phyloP scores from a whole-genome alignment of 2,329 filamentous ascomycete species.

The Fonsecaea pugnacius region DNA sequence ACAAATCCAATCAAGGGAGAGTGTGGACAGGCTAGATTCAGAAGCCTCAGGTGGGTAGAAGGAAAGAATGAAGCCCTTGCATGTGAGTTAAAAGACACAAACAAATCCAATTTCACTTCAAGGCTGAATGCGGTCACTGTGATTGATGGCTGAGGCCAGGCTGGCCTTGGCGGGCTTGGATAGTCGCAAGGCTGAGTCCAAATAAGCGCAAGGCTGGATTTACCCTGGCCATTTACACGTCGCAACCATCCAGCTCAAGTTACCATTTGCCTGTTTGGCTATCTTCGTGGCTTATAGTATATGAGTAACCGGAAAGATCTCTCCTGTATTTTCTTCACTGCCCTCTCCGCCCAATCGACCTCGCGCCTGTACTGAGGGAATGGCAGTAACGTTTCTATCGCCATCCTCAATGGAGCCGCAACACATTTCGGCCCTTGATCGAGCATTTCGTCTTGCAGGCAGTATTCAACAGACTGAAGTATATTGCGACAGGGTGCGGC shows the following conservation, averaged over 20 bases:
- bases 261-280: background rate
- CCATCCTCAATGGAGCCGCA: conserved; percentile 38
- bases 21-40: background rate
- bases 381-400: conserved; percentile 33
- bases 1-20: background rate
- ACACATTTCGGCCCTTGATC: conserved; percentile 28
- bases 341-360: conserved; percentile 24
- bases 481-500: conserved; percentile 41
- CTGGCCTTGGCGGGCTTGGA: conserved; percentile 24
- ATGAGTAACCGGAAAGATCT: conserved; percentile 27
- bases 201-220: background rate
- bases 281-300: conserved; percentile 17
- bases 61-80: background rate
- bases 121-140: background rate
- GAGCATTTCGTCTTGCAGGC: conserved; percentile 37
- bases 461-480: conserved; percentile 45
- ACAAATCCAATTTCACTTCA: background rate
- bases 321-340: conserved; percentile 19
- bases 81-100: background rate
- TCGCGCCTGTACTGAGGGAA: conserved; percentile 22
- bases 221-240: background rate
- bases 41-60: background rate
- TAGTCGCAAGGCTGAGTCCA: background rate
- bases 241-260: background rate
- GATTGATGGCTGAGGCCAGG: conserved; percentile 17